Conservation (phyloP, 2,329 filamentous ascomycete genomes). For the Ophiocordyceps unilateralis region DNA sequence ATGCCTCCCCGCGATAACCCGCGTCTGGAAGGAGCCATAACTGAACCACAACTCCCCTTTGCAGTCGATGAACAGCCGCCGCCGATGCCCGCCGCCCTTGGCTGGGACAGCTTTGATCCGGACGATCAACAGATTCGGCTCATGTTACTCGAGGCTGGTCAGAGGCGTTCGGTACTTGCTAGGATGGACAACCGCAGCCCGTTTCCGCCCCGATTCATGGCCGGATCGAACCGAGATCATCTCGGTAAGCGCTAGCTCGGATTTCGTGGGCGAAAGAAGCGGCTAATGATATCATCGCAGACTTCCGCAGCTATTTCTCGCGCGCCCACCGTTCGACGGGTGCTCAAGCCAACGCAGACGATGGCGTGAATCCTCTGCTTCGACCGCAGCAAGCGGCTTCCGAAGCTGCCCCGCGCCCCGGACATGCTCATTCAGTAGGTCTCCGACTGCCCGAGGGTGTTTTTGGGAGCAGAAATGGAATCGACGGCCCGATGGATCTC, state of each 20-base stretch:
- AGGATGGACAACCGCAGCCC: conserved; percentile 32
- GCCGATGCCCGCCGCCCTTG: conserved; percentile 27
- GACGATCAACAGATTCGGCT: conserved; percentile 29
- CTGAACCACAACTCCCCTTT: neutral
- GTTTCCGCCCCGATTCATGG: conserved; percentile 39
- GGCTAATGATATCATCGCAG: conserved; percentile 7
- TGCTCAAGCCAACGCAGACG: conserved; percentile 46
- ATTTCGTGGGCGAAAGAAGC: neutral
- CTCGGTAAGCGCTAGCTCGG: conserved; percentile 20
- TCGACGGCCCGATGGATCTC: conserved; percentile 35
- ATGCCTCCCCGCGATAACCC: conserved; percentile 13
- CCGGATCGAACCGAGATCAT: conserved; percentile 35
- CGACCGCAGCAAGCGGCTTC: conserved; percentile 37
- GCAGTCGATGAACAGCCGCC: conserved; percentile 8
- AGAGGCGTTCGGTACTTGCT: conserved; percentile 14
- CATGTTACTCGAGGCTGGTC: conserved; percentile 33
- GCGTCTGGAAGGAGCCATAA: neutral
- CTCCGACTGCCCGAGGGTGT: conserved; percentile 28
- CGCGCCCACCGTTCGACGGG: conserved; percentile 35
- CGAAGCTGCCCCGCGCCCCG: conserved; percentile 29
- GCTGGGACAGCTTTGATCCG: conserved; percentile 38
- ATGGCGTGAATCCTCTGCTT: conserved; percentile 75
- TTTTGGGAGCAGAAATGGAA: conserved; percentile 20
- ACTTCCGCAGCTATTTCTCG: conserved; percentile 32
- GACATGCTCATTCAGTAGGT: conserved; percentile 35